These are phyloP conservation scores for Cryptococcus sp. DNA, from an alignment of 1,284 basidiomycete species.

Conservation along the genomic window DNA sequence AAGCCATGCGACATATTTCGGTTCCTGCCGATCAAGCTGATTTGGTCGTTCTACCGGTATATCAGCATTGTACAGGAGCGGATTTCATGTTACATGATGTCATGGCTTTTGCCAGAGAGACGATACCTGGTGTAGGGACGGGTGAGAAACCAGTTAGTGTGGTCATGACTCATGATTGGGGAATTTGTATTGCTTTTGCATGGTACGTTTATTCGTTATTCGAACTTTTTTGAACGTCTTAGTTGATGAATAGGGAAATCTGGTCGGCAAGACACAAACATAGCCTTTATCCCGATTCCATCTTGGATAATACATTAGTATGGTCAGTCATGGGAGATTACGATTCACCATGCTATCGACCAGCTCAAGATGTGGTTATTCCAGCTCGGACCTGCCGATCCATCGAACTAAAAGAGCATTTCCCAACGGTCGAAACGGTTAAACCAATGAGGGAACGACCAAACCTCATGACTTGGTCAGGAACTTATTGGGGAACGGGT, in stretches of 20 bases:
- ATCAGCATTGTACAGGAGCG: slow-evolving; percentile 44
- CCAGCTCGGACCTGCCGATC: slow-evolving; percentile 43
- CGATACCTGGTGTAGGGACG: slow-evolving; percentile 38
- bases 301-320: slow-evolving; percentile 40
- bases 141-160: slow-evolving; percentile 37
- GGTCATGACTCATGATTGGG: slow-evolving; percentile 52
- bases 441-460: slow-evolving; percentile 35
- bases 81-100: slow-evolving; percentile 46
- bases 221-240: neutral
- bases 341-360: slow-evolving; percentile 45
- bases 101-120: slow-evolving; percentile 35
- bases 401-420: slow-evolving; percentile 29
- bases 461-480: slow-evolving; percentile 40
- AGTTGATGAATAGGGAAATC: slow-evolving; percentile 30
- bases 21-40: slow-evolving; percentile 49
- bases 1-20: slow-evolving; percentile 37
- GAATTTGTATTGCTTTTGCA: slow-evolving; percentile 44
- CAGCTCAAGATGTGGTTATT: slow-evolving; percentile 47
- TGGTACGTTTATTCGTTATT: slow-evolving; percentile 26
- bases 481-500: slow-evolving; percentile 49
- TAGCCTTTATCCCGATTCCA: slow-evolving; percentile 36
- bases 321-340: slow-evolving; percentile 48
- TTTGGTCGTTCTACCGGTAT: slow-evolving; percentile 49
- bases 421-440: slow-evolving; percentile 29
- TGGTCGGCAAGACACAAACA: slow-evolving; percentile 36